Evolutionary conservation across 768 basidiomycete species (phyloP).

Genomic region (Amanita phalloides): DNA sequence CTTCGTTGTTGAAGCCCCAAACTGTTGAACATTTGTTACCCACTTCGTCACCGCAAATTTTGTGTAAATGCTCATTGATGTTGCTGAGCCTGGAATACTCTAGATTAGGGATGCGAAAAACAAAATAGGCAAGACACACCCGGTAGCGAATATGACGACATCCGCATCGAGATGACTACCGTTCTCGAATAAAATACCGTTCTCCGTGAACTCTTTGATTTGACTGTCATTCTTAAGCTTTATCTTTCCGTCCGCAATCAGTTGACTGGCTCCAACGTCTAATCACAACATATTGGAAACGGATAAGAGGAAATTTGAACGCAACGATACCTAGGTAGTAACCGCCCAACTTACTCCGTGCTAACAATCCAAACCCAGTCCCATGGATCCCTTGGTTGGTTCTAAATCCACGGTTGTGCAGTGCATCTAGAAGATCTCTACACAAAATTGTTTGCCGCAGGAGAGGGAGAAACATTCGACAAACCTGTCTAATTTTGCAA

Average conservation of each 20-base stretch:
- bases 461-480: background rate
- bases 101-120: background rate
- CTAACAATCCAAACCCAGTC: slow-evolving; percentile 25
- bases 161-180: slow-evolving; percentile 34
- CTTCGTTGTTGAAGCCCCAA: slow-evolving; percentile 56
- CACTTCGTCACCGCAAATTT: slow-evolving; percentile 33
- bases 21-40: slow-evolving; percentile 32
- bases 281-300: background rate
- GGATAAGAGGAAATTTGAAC: background rate
- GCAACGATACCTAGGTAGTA: slow-evolving; percentile 23
- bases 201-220: slow-evolving; percentile 30
- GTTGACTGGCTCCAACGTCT: slow-evolving; percentile 45
- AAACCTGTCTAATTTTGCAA: slow-evolving; percentile 27
- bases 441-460: slow-evolving; percentile 11
- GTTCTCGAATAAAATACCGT: slow-evolving; percentile 33
- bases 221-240: slow-evolving; percentile 48
- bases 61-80: slow-evolving; percentile 22
- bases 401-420: slow-evolving; percentile 38
- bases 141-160: slow-evolving; percentile 39
- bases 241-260: slow-evolving; percentile 55
- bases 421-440: slow-evolving; percentile 34
- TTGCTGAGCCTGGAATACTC: slow-evolving; percentile 28
- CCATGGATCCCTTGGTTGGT: slow-evolving; percentile 29
- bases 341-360: slow-evolving; percentile 23
- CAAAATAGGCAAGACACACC: slow-evolving; percentile 14